A percentile compares a stretch with the other conserved stretches of the same genome.
Conservation (phyloP, 345 rosid genomes). For the Gossypium rotundifolium region DNA sequence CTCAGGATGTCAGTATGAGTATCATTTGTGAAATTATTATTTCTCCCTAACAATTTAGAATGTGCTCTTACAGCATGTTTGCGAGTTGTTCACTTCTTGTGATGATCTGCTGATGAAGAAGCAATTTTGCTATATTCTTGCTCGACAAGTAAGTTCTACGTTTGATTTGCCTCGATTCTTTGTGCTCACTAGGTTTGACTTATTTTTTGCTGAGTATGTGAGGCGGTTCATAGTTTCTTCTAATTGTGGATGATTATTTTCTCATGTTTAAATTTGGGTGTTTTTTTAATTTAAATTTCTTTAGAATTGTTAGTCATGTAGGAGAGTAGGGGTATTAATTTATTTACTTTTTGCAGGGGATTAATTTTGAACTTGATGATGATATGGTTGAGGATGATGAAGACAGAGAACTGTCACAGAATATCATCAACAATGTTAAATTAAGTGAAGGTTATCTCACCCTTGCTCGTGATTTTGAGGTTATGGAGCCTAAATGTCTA, state of each 20-base stretch:
- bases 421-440: conserved; percentile 69
- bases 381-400: conserved; percentile 57
- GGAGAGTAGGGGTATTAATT: neutral
- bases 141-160: conserved; percentile 70
- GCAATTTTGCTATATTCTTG: conserved; percentile 85
- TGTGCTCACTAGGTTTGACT: neutral
- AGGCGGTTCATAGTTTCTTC: neutral
- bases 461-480: conserved; percentile 98
- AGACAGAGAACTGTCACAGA: conserved; percentile 65
- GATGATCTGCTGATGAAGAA: conserved; percentile 57
- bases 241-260: neutral
- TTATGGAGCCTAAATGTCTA: conserved; percentile 96
- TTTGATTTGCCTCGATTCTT: neutral
- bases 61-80: conserved; percentile 57
- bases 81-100: conserved; percentile 73
- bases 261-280: neutral
- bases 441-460: conserved; percentile 89
- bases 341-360: conserved; percentile 44
- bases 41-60: conserved; percentile 13
- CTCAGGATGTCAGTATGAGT: neutral
- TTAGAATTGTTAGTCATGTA: neutral
- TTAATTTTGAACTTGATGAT: conserved; percentile 59
- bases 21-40: neutral
- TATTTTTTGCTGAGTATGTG: neutral
- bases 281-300: neutral